Evolutionary conservation across 23 red algal genomes (phyloP), one percentile per base, ranked within the genome.

Genomic region (Cyanidioschyzon merolae): DNA sequence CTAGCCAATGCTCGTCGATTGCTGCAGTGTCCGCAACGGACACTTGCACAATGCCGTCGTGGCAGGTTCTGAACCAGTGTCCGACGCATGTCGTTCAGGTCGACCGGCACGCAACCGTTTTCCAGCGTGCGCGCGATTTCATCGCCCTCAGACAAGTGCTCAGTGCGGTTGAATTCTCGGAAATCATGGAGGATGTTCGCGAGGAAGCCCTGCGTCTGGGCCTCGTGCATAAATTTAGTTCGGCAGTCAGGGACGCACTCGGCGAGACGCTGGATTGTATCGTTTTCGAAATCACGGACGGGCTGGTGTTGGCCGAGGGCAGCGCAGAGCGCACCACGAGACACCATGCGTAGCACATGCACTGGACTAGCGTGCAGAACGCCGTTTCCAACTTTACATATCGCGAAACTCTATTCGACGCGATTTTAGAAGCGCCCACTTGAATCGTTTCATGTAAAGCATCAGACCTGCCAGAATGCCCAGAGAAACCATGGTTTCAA

Each of bases 361-460:
- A 54, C 12, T 21, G 7, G 12, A 15, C 12, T 21, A 54, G 21
- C 45, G 12, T 15, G 12, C 45, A 15, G 21, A 21, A 21, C 45
- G 7, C 30, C 29, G 63, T 15, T 71, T 32, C 7, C 30, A 7
- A 7, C 29, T 25, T 35, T 71, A 81, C 38, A 81, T 57, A 30
- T 83, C 67, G 29, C 80, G 86, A 35, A 96, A 96, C 54, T 90
- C 87, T 32, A 96, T 84, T 27, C 87, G 84, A 74, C 92, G 92
- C 39, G 79, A 82, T 81, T 96, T 96, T 50, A 82, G 88, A 37
- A 96, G 41, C 37, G 83, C 83, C 92, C 92, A 96, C 71, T 82
- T 87, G 79, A 90, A 89, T 38, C 92, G 63, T 84, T 96, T 96
- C 68, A 80, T 79, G 67, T 90, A 90, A 32, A 96, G 37, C 79